A percentile compares a stretch with the other conserved stretches of the same genome.
These are phyloP conservation scores for Conoideocrella luteorostrata DNA, from an alignment of 2,329 filamentous ascomycete genomes.

Conservation along the genomic window DNA sequence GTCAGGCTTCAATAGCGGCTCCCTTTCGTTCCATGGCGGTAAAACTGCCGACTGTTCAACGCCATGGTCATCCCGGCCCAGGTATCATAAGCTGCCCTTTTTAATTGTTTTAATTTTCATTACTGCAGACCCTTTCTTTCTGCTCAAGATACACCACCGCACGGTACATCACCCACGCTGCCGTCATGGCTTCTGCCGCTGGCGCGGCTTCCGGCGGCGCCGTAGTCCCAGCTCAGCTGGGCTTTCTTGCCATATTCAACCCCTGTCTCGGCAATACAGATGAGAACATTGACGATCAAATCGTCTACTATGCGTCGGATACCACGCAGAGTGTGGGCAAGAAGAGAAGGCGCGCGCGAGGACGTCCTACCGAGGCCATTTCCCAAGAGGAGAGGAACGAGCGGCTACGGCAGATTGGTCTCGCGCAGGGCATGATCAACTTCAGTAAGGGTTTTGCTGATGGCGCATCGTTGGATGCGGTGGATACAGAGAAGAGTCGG, in stretches of 20 bases:
- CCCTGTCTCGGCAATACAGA: constrained; percentile 63
- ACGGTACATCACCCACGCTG: no score
- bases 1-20: no score
- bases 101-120: no score
- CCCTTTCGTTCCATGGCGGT: no score
- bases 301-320: constrained; percentile 83
- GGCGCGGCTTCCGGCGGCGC: constrained; percentile 16
- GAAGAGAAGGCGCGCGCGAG: constrained; percentile 35
- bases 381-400: constrained; percentile 71
- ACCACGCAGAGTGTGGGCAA: constrained; percentile 33
- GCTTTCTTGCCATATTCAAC: constrained; percentile 93
- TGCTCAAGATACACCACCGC: no score
- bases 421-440: constrained; percentile 93
- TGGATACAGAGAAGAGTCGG: constrained; percentile 86
- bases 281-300: constrained; percentile 65
- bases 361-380: constrained; percentile 35
- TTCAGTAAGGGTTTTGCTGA: constrained; percentile 85
- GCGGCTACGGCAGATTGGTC: constrained; percentile 82
- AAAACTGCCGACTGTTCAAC: no score
- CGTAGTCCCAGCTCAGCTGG: constrained; percentile 66
- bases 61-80: no score
- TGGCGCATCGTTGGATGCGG: constrained; percentile 68
- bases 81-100: neutral
- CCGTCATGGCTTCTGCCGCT: constrained; percentile 15
- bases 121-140: no score